A percentile compares a stretch with the other conserved stretches of the same genome.
Conservation (phyloP, 164 flowering plant species). For the Magnolia sinica region DNA sequence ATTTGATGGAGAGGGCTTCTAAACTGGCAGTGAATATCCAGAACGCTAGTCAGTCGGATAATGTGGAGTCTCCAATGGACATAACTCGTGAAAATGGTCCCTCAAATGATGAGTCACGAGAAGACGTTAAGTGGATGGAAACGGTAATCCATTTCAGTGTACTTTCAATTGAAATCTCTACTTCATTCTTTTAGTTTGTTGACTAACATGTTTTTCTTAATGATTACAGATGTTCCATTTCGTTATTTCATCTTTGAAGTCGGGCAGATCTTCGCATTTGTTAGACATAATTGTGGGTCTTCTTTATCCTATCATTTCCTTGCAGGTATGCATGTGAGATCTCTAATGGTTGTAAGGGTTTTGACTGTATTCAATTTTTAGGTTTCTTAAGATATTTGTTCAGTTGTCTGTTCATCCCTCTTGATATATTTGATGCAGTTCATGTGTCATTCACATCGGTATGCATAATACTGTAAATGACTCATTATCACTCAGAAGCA, state of each 20-base stretch:
- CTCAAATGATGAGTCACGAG: constrained; percentile 46
- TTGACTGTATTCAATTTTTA: background rate
- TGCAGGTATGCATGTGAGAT: constrained; percentile 59
- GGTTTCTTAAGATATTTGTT: background rate
- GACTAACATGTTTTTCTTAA: background rate
- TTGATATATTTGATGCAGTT: background rate
- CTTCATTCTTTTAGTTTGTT: background rate
- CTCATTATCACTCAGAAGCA: too few relatives aligned
- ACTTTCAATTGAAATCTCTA: background rate
- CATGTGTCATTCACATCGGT: background rate
- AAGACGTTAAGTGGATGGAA: constrained; percentile 95
- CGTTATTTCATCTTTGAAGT: constrained; percentile 76
- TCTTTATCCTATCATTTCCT: constrained; percentile 76
- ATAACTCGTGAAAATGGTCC: constrained; percentile 32
- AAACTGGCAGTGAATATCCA: constrained; percentile 62
- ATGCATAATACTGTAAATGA: too few relatives aligned
- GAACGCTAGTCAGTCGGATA: constrained; percentile 42
- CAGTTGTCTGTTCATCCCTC: background rate
- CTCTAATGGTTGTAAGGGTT: background rate
- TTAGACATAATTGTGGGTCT: constrained; percentile 70
- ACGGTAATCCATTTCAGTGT: constrained; percentile 52
- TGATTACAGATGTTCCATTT: constrained; percentile 79
- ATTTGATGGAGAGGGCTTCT: constrained; percentile 53
- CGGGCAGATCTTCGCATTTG: constrained; percentile 83
- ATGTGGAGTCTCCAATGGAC: constrained; percentile 29